phyloP scores from a whole-genome alignment of 2,329 filamentous ascomycete species.

The Colletotrichum noveboracense region DNA sequence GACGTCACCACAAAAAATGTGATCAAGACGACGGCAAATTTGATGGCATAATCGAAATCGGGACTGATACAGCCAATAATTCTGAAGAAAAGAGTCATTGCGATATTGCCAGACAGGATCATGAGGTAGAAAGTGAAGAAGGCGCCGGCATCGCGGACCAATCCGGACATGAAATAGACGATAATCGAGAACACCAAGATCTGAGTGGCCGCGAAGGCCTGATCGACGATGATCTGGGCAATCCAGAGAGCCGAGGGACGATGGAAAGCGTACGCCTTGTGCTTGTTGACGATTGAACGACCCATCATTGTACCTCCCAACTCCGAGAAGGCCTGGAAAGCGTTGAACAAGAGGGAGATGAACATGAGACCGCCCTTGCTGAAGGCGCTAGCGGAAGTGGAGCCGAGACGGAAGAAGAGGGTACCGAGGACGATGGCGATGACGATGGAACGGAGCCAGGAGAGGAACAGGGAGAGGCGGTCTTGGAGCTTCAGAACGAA shows the following conservation, averaged over 20 bases:
- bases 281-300: constrained; percentile 81
- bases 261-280: constrained; percentile 83
- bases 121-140: constrained; percentile 82
- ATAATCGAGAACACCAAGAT: constrained; percentile 77
- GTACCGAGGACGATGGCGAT: constrained; percentile 82
- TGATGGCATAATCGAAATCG: constrained; percentile 86
- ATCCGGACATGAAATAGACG: constrained; percentile 79
- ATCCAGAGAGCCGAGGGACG: constrained; percentile 84
- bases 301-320: constrained; percentile 77
- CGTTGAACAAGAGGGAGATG: constrained; percentile 81
- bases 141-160: constrained; percentile 72
- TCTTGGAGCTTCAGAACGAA: constrained; percentile 89
- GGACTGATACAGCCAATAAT: constrained; percentile 75
- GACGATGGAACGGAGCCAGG: constrained; percentile 71
- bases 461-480: constrained; percentile 75
- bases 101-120: constrained; percentile 70
- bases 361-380: constrained; percentile 84
- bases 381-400: constrained; percentile 74
- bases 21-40: constrained; percentile 79
- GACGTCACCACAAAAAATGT: constrained; percentile 82
- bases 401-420: constrained; percentile 74
- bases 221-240: constrained; percentile 81
- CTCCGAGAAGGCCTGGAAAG: constrained; percentile 86
- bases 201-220: constrained; percentile 72
- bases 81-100: constrained; percentile 80